phyloP scores from a whole-genome alignment of 2,329 filamentous ascomycete species.

The Aspergillus brunneoviolaceus region DNA sequence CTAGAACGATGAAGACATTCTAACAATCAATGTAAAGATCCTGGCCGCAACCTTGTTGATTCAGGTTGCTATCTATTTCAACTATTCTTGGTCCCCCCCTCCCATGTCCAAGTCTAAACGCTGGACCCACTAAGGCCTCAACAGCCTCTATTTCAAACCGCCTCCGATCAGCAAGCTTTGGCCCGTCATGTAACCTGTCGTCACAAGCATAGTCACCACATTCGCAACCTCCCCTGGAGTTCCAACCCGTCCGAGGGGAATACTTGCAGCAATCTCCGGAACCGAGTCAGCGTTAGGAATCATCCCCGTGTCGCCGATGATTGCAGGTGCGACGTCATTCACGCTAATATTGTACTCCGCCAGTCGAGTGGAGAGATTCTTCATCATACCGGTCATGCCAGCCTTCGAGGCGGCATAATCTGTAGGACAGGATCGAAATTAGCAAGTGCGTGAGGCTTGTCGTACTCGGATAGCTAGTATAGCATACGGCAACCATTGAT shows the following conservation, averaged over 20 bases:
- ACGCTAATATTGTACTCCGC: slow-evolving; percentile 63
- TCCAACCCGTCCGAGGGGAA: slow-evolving; percentile 60
- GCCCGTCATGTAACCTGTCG: slow-evolving; percentile 61
- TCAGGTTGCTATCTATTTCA: too few species aligned
- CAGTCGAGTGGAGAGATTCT: slow-evolving; percentile 60
- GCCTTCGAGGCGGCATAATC: slow-evolving; percentile 61
- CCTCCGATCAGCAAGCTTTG: slow-evolving; percentile 56
- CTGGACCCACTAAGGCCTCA: not conserved
- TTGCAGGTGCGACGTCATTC: slow-evolving; percentile 67
- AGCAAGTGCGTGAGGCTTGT: not conserved
- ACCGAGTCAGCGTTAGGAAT: slow-evolving; percentile 59
- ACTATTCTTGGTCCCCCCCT: too few species aligned
- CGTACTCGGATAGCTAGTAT: not conserved
- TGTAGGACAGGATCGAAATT: slow-evolving; percentile 14
- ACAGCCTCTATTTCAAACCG: slow-evolving; percentile 47
- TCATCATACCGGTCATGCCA: slow-evolving; percentile 64
- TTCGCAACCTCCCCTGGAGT: slow-evolving; percentile 61
- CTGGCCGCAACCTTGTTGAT: too few species aligned
- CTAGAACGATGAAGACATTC: not conserved
- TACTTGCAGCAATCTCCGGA: slow-evolving; percentile 59
- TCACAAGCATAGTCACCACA: slow-evolving; percentile 60
- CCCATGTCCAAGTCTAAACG: too few species aligned
- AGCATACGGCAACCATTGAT: slow-evolving; percentile 59
- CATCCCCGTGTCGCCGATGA: slow-evolving; percentile 66
- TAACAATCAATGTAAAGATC: not conserved